Evolutionary conservation across 2,329 filamentous ascomycete species (phyloP).

Genomic region (Orbilia blumenaviensis): DNA sequence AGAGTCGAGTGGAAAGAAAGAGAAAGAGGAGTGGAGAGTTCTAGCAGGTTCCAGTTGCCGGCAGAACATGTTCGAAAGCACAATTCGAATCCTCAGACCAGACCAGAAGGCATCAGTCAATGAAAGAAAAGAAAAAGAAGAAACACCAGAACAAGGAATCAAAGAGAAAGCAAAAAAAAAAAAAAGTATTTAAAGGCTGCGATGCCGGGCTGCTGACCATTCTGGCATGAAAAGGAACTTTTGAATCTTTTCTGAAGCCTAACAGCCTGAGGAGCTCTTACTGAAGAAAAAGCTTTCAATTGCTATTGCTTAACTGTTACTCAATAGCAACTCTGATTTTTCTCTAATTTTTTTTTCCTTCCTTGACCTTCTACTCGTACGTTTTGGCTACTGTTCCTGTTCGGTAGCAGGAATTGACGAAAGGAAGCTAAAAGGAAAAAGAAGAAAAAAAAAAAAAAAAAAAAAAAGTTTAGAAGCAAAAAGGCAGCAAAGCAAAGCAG

Average conservation of each 20-base stretch:
- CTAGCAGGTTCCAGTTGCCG: conserved; percentile 46
- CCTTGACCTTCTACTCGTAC: too few species aligned
- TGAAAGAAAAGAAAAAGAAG: not conserved
- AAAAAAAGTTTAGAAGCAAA: not conserved
- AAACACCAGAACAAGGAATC: not conserved
- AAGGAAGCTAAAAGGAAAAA: conserved; percentile 16
- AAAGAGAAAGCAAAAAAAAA: too few species aligned
- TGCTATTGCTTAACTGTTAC: not conserved
- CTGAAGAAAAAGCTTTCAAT: too few species aligned
- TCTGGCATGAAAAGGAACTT: conserved; percentile 10
- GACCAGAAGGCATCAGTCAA: not conserved
- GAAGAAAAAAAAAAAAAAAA: conserved; percentile 4
- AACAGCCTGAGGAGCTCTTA: not conserved
- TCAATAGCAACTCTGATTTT: not conserved
- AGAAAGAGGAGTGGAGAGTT: not conserved
- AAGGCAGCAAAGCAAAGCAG: too few species aligned
- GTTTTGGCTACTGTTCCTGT: too few species aligned
- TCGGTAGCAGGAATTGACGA: not conserved
- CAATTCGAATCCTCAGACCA: not conserved
- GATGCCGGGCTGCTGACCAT: not conserved
- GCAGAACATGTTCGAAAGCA: not conserved
- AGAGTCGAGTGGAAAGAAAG: too few species aligned
- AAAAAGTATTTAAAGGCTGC: not conserved
- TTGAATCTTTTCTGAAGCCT: not conserved
- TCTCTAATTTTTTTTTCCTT: not conserved